phyloP scores from a whole-genome alignment of 2,329 filamentous ascomycete genomes.

The Colletotrichum sp. region DNA sequence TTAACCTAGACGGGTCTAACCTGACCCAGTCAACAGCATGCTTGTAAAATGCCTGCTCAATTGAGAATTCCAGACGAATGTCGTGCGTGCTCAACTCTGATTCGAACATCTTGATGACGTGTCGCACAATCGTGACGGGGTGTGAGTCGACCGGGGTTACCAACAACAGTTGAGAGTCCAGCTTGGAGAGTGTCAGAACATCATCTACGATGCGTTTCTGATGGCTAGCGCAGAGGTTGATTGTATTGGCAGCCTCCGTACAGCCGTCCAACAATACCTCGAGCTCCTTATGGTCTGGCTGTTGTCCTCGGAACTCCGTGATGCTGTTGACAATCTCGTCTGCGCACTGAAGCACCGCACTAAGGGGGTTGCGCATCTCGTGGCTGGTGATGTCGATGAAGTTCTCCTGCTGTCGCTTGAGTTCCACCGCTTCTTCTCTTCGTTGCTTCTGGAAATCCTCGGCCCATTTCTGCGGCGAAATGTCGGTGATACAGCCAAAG shows the following conservation, averaged over 20 bases:
- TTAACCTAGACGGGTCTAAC: slow-evolving; percentile 75
- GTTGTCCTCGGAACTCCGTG: slow-evolving; percentile 39
- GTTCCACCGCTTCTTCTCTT: slow-evolving; percentile 80
- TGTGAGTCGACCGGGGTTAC: slow-evolving; percentile 75
- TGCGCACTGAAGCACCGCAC: slow-evolving; percentile 76
- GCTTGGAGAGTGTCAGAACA: slow-evolving; percentile 69
- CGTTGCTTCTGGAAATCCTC: slow-evolving; percentile 80
- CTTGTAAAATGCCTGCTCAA: slow-evolving; percentile 70
- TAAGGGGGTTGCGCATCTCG: slow-evolving; percentile 79
- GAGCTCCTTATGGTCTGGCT: slow-evolving; percentile 42
- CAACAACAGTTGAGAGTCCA: slow-evolving; percentile 73
- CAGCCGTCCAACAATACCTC: slow-evolving; percentile 57
- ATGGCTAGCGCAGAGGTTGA: slow-evolving; percentile 79
- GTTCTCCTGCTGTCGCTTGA: slow-evolving; percentile 75
- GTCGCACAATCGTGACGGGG: slow-evolving; percentile 69
- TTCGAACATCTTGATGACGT: slow-evolving; percentile 80
- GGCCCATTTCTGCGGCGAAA: slow-evolving; percentile 84
- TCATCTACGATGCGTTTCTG: slow-evolving; percentile 77
- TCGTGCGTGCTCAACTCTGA: slow-evolving; percentile 74
- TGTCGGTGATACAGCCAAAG: slow-evolving; percentile 84
- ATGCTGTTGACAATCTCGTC: slow-evolving; percentile 70
- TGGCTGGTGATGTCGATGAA: slow-evolving; percentile 79
- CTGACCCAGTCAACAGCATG: slow-evolving; percentile 74
- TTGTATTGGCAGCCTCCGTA: slow-evolving; percentile 81
- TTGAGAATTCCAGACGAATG: slow-evolving; percentile 72